Base-by-base conservation (phyloP, 805 yeast species). In the Cyberlindnera galapagoensis region DNA sequence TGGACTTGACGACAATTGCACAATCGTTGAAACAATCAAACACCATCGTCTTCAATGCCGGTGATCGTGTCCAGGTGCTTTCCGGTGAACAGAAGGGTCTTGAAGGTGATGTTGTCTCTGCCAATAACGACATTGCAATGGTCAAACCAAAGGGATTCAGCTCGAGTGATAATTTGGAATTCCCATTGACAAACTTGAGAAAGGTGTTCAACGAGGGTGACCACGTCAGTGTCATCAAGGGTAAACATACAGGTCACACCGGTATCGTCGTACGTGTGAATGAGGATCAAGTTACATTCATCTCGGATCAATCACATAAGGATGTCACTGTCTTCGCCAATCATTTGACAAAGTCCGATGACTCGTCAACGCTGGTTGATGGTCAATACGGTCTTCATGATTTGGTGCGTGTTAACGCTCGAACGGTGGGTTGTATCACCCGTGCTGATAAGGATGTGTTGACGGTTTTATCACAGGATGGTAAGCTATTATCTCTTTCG, bases 61-160 rank as follows among this genome's bases (percentile, higher is more conserved):
- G 95, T 45, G 98, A 92, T 57, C 74, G 83, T 46, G 96, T 92
- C 29, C 95, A 88, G 59, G 83, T 92, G 30, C 69, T 83, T 32
- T 76, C 77, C 43, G 98, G 98, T 54, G 98, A 92, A 61, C 97
- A 88, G 60, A 76, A 88, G 28, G 94, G 90, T 39, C 74, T 94
- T 39, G 70, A 72, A 33, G 98, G 97, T 60, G 70, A 71, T 31
- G 94, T 90, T 31, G 60, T 74, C 7, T 69, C 81, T 17, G 74
- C 87, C 2, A 68, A 76, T 4, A 74, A 78, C 12, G 92, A 81
- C 44, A 67, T 73, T 35, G 74, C 73, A 16, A 58, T 74, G 8
- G 61, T 75, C 5, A 61, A 56, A 36, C 60, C 56, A 58, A 68
- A 55, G 48, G 67, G 33, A 59, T 41, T 21, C 71, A n/a, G n/a